Base-by-base conservation (phyloP, 176 grass and related monocot species). In the Eremochloa ophiuroides region DNA sequence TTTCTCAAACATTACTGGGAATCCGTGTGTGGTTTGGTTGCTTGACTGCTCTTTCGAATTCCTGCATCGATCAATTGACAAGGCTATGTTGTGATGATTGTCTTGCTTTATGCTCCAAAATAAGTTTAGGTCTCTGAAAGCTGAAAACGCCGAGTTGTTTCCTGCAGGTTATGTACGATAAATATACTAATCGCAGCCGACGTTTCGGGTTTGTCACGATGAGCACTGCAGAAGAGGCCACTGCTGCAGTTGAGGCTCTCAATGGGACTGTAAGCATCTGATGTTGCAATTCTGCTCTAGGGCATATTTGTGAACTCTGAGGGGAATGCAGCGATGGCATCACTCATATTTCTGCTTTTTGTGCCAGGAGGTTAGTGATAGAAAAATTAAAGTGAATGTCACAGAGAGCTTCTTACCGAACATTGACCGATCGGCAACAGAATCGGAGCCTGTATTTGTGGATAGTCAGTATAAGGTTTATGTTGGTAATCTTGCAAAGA, bases 381-480 rank as follows among this genome's bases (percentile, higher is more conserved):
- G 93, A 76, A 95, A 82, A 60, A 95, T 99, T 68, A 99, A 99
- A 83, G 96, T 95, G 38, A 99, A 99, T 64, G 85, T 91, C 44
- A 95, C 96, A 0, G 93, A 99, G 76, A 99, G 88, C 53, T 94
- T 94, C 17, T 84, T 99, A 10, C 40, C 85, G 5, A 75, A 86
- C n/a, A 73, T 77, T 5, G 91, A 99, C 41, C 20, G 26, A 3
- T 88, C 93, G n/a, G 67, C 73, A n/a, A 89, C 87, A 77, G 87
- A 76, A 56, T n/a, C 85, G 6, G 96, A 95, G 20, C 87, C 93
- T 31, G 72, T 84, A n/a, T 95, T 99, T 83, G 78, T 99, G 6
- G 93, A 99, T 67, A 99, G 91, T 75, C 93, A 92, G 15, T 89
- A 95, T 73, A 99, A 99, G 87, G 93, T 95, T 86, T 99, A 99